phyloP scores from a whole-genome alignment of 495 filamentous ascomycete genomes.

The Elasticomyces elasticus region DNA sequence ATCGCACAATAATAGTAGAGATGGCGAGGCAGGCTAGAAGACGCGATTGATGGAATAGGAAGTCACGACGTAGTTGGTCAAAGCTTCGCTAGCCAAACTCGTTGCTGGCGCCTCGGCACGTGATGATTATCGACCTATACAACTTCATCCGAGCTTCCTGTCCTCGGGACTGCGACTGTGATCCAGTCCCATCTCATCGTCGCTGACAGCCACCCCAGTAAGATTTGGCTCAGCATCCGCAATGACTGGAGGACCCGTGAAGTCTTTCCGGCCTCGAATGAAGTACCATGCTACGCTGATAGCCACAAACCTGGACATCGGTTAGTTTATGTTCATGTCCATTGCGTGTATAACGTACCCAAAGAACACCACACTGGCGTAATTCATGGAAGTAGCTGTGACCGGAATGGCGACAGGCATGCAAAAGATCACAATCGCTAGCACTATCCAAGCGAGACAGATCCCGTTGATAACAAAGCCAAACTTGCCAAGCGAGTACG shows the following conservation, averaged over 20 bases:
- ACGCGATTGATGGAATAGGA: not conserved
- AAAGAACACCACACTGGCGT: constrained; percentile 29
- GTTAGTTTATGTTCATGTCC: not conserved
- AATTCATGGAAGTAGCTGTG: constrained; percentile 31
- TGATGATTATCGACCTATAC: constrained; percentile 2
- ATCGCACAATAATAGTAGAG: not conserved
- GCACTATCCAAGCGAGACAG: constrained; percentile 41
- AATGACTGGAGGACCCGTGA: constrained; percentile 29
- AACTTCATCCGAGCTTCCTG: too few relatives aligned
- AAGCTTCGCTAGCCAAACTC: not conserved
- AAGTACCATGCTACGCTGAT: constrained; percentile 32
- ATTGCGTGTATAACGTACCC: constrained; percentile 8
- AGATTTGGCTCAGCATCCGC: constrained; percentile 20
- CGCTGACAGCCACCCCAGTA: not conserved
- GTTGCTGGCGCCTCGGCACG: not conserved
- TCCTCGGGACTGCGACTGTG: too few relatives aligned
- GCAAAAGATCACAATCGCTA: constrained; percentile 45
- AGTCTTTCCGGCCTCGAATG: constrained; percentile 27
- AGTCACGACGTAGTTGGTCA: not conserved
- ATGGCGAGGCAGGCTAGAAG: not conserved
- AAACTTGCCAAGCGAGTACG: constrained; percentile 43
- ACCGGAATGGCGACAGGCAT: constrained; percentile 47
- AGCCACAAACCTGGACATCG: constrained; percentile 18
- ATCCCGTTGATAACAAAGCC: constrained; percentile 44
- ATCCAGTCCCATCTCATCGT: constrained; percentile 4